Conservation (phyloP, 345 rosid species). For the Combretum micranthum region DNA sequence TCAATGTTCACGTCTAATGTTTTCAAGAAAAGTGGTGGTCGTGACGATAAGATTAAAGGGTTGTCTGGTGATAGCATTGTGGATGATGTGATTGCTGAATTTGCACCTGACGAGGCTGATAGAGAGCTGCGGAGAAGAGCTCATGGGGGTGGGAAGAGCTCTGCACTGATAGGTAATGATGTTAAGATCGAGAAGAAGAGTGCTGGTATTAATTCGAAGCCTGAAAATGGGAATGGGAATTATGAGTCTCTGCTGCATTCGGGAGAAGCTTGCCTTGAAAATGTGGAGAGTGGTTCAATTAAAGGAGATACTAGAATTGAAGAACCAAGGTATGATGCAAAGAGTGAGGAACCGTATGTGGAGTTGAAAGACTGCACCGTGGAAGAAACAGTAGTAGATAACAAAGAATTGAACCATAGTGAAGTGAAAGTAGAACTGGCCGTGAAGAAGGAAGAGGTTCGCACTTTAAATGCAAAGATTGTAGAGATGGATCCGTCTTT, state of each 20-base stretch:
- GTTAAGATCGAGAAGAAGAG: slow-evolving; percentile 25
- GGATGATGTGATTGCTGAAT: slow-evolving; percentile 70
- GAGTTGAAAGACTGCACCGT: neutral
- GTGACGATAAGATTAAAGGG: slow-evolving; percentile 48
- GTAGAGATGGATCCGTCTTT: slow-evolving; percentile 50
- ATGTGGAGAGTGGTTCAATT: slow-evolving; percentile 18
- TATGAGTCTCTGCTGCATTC: slow-evolving; percentile 2
- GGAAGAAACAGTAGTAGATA: slow-evolving; percentile 11
- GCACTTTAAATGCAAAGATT: slow-evolving; percentile 66
- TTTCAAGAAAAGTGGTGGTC: slow-evolving; percentile 51
- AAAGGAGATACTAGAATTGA: slow-evolving; percentile 1
- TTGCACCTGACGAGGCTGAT: slow-evolving; percentile 71
- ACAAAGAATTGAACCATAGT: slow-evolving; percentile 11
- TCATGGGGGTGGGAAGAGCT: slow-evolving; percentile 18
- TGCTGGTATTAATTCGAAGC: slow-evolving; percentile 7
- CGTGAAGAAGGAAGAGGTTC: slow-evolving; percentile 26
- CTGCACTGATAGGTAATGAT: neutral
- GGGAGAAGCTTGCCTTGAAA: slow-evolving; percentile 8
- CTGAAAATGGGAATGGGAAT: slow-evolving; percentile 4
- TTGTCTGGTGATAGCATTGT: slow-evolving; percentile 56
- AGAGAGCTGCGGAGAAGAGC: slow-evolving; percentile 55
- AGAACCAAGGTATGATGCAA: slow-evolving; percentile 3
- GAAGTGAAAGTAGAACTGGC: slow-evolving; percentile 31
- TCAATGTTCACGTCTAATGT: slow-evolving; percentile 72
- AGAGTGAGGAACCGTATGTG: neutral